Evolutionary conservation across 73 alveolate genomes (phyloP), one percentile per base, ranked within the genome.

Genomic region (Paramecium sexaurelia): DNA sequence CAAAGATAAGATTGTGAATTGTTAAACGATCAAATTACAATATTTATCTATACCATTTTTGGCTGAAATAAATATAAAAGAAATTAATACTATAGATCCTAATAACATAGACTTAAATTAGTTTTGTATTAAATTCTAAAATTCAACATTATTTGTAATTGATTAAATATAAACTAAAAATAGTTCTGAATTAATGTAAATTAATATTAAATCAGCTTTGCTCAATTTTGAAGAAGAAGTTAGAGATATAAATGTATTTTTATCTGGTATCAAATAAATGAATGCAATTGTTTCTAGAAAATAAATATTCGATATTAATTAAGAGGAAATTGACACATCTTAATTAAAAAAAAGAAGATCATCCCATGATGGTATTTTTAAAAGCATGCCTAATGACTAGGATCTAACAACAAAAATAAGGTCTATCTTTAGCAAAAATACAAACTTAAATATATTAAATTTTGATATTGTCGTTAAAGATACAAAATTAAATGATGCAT

Each of bases 301-400:
- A 27, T 32, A 61, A 11, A 61, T 61, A 2, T 61, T 61, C 26
- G 83, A 61, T 11, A 61, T 61, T 61, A 29, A 26, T 61, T 6
- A 73, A 22, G 87, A 73, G 7, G 57, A 73, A 13, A 39, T 73
- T 33, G 87, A 73, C 13, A 73, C 87, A 0, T 73, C 55, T 2
- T 17, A 73, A 11, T 36, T 13, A 5, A 33, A 43, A 26, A 78
- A 40, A 43, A 78, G 90, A 78, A 78, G 90, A 45, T 32, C 90
- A 1, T 39, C 90, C 13, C 90, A 78, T 78, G 90, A 78, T 78
- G 90, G 90, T 7, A 47, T 43, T 20, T 45, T 78, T 19, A 41
- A 27, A 22, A 24, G 8, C 19, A 24, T 33, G 13, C 32, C 32
- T 11, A 41, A 6, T 9, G 40, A 22, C 8, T 24, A 40, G 7